These are phyloP conservation scores for Boletus sp. DNA, from an alignment of 768 basidiomycete genomes.

Conservation along the genomic window DNA sequence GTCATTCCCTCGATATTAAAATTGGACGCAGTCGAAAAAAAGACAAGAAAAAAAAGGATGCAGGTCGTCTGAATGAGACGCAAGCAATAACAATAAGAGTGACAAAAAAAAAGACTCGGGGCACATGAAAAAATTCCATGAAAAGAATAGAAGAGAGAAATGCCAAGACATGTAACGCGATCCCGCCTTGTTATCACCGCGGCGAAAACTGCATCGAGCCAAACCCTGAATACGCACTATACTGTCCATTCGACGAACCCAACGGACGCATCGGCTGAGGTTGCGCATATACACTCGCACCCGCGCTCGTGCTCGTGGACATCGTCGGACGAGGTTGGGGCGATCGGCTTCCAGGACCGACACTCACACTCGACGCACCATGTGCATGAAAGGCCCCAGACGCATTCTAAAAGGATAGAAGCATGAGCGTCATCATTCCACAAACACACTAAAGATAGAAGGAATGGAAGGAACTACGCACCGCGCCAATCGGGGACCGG, in stretches of 20 bases:
- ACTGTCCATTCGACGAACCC: constrained; percentile 13
- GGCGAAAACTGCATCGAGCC: constrained; percentile 25
- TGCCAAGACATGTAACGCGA: not conserved
- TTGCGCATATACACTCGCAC: constrained; percentile 19
- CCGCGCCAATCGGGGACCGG: constrained; percentile 28
- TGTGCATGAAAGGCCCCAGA: constrained; percentile 23
- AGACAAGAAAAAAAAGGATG: not conserved
- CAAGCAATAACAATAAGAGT: constrained; percentile 24
- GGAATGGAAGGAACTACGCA: constrained; percentile 8
- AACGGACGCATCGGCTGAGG: constrained; percentile 23
- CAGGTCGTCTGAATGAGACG: constrained; percentile 4
- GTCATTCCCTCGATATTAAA: not conserved
- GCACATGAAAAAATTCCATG: not conserved
- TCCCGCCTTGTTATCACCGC: not conserved
- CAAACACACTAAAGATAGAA: not conserved
- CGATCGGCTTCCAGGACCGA: constrained; percentile 13
- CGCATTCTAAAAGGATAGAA: constrained; percentile 15
- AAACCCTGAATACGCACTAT: constrained; percentile 19
- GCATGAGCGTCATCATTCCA: constrained; percentile 5
- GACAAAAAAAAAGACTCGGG: not conserved
- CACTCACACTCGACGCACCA: constrained; percentile 5
- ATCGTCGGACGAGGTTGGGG: constrained; percentile 19
- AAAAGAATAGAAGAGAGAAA: not conserved
- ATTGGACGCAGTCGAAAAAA: not conserved
- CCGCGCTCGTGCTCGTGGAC: constrained; percentile 1